Evolutionary conservation across 345 rosid genomes (phyloP).

Genomic region (Gossypium stocksii): DNA sequence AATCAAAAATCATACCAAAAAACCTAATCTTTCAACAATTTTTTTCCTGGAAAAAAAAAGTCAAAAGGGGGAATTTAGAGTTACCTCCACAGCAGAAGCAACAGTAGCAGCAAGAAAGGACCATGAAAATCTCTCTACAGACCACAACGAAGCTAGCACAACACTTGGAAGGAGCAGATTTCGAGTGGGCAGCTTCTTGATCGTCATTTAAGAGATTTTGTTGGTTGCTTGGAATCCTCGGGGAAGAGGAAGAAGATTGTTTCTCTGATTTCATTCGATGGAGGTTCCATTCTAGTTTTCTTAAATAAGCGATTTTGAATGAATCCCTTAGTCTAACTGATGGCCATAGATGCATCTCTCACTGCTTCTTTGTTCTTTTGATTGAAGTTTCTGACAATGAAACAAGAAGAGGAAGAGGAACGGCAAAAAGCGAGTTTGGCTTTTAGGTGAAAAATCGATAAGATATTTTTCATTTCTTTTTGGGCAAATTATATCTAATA

Average conservation of each 20-base stretch:
- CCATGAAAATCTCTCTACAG: constrained; percentile 32
- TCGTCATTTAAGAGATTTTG: constrained; percentile 31
- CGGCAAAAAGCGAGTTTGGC: not conserved
- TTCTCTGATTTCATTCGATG: constrained; percentile 45
- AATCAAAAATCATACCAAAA: not conserved
- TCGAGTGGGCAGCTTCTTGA: not conserved
- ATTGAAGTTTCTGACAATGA: not conserved
- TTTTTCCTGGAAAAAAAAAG: not conserved
- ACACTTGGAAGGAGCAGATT: not conserved
- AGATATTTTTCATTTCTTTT: too few species aligned
- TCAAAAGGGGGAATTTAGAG: not conserved
- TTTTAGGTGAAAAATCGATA: not conserved
- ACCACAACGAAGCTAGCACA: not conserved
- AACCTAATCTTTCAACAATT: not conserved
- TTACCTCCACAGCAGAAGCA: constrained; percentile 62
- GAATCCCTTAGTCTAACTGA: constrained; percentile 56
- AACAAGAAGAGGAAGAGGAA: not conserved
- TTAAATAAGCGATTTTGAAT: constrained; percentile 43
- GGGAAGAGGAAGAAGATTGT: constrained; percentile 17
- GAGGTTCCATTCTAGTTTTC: constrained; percentile 54
- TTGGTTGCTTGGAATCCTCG: constrained; percentile 17
- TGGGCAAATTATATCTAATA: too few species aligned
- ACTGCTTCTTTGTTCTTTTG: not conserved
- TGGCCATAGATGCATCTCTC: constrained; percentile 67
- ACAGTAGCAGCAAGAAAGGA: constrained; percentile 49